A percentile compares a stretch with the other conserved stretches of the same genome.
phyloP scores from a whole-genome alignment of 1,284 basidiomycete species.

The Apiotrichum mycotoxinovorans region DNA sequence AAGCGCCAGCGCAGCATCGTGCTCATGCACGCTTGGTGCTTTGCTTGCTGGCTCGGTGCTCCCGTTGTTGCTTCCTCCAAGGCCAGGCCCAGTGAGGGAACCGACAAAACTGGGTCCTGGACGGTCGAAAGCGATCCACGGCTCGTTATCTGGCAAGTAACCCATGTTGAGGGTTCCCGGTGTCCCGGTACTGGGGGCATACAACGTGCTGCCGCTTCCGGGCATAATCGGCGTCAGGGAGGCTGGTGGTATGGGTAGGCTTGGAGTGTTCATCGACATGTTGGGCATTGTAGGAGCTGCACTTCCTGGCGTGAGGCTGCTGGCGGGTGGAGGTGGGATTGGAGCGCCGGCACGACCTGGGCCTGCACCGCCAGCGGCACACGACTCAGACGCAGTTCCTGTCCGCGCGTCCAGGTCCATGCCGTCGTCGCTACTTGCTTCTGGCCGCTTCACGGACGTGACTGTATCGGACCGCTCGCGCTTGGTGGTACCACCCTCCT shows the following conservation, averaged over 20 bases:
- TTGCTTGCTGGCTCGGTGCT: slow-evolving; percentile 15
- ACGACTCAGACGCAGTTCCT: neutral
- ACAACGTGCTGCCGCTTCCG: neutral
- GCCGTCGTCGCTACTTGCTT: neutral
- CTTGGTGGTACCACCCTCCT: slow-evolving; percentile 3
- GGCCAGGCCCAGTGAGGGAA: neutral
- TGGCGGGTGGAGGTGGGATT: too few relatives aligned
- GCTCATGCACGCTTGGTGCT: slow-evolving; percentile 19
- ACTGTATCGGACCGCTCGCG: neutral
- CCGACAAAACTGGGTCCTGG: neutral
- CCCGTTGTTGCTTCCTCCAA: too few relatives aligned
- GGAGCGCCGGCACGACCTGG: neutral
- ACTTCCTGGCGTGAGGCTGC: neutral
- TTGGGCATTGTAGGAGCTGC: too few relatives aligned
- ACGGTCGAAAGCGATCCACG: slow-evolving; percentile 1
- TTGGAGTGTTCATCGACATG: neutral
- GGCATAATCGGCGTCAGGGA: neutral
- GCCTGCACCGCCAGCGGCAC: neutral
- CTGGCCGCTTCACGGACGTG: neutral
- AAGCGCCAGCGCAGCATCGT: slow-evolving; percentile 23
- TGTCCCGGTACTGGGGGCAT: neutral
- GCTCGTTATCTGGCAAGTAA: slow-evolving; percentile 3
- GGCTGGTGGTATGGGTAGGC: neutral
- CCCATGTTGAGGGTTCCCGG: neutral
- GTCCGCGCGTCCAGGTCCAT: neutral